Base-by-base conservation (phyloP, 306 rosid species). In the Hippophae tibetana region DNA sequence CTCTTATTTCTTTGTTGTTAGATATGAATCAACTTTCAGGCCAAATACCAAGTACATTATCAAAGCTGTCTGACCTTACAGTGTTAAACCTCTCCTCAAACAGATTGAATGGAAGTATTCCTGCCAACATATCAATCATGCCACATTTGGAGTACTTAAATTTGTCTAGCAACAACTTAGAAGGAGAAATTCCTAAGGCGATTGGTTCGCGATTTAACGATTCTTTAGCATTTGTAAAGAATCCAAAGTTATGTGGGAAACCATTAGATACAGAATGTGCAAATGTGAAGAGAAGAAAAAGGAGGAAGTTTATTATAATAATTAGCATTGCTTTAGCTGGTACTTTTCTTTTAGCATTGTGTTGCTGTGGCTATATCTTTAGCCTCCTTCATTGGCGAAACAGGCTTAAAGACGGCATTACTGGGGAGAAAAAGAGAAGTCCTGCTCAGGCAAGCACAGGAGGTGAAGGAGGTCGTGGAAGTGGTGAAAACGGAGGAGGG, bases 401-500 rank as follows among this genome's bases (percentile, higher is more conserved):
- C 49, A 88, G 72, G 81, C 84, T 88, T 27, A 60, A 89, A 73
- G 82, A 70, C 66, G 86, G 86, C 43, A 78, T 82, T 10, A 66
- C 74, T 0, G 90, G 88, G 1, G 85, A 78, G 77, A 88, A 88
- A 81, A 88, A 85, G 75, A 62, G 82, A 1, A 85, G 94, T 73
- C 84, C 96, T 0, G 62, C 72, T 0, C 64, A 76, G 43, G 72
- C 86, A 58, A 76, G 96, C 67, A 66, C 80, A 9, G 88, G 85
- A 54, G 80, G 55, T 26, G 84, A 75, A 14, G 78, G 82, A 63
- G 72, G 79, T 45, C 66, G 87, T 5, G 86, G 83, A 9, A 88
- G 94, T 8, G 84, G 93, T 0, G 94, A 88, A 64, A 81, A 83
- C 27, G 96, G 90, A 42, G 96, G 90, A 6, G 96, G 90, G 6